A percentile compares a stretch with the other conserved stretches of the same genome.
Evolutionary conservation across 2,329 filamentous ascomycete genomes (phyloP).

Genomic region (Pseudocercospora musae): DNA sequence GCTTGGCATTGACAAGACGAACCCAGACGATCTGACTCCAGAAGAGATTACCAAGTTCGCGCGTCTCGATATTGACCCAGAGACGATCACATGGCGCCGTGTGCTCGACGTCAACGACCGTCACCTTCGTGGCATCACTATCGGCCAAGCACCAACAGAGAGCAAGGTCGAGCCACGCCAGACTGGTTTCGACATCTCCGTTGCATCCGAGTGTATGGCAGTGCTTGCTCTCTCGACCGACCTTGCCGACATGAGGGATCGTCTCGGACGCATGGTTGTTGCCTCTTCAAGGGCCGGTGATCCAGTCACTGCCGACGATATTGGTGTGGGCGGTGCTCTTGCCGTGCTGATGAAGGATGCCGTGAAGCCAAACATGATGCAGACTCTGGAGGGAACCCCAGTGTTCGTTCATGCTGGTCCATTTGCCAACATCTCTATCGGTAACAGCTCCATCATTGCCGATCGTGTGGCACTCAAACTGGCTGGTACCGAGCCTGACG

Average conservation of each 20-base stretch:
- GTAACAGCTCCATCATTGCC: constrained; percentile 90
- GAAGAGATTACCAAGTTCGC: constrained; percentile 88
- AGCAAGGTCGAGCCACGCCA: constrained; percentile 76
- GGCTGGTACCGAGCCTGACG: constrained; percentile 87
- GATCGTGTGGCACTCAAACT: constrained; percentile 96
- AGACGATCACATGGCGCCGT: constrained; percentile 94
- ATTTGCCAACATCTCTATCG: constrained; percentile 97
- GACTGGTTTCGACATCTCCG: constrained; percentile 96
- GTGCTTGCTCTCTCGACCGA: constrained; percentile 90
- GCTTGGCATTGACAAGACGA: constrained; percentile 90
- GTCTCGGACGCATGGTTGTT: constrained; percentile 92
- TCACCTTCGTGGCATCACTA: constrained; percentile 82
- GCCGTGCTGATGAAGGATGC: constrained; percentile 96
- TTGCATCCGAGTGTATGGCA: constrained; percentile 97
- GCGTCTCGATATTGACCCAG: constrained; percentile 92
- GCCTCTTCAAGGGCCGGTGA: constrained; percentile 82
- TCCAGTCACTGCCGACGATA: constrained; percentile 91
- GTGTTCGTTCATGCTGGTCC: constrained; percentile 97
- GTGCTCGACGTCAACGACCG: constrained; percentile 97
- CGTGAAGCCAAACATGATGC: constrained; percentile 99
- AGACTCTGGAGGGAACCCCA: constrained; percentile 92
- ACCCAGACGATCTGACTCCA: constrained; percentile 83
- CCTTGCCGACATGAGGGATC: constrained; percentile 83
- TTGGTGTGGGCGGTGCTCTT: constrained; percentile 86
- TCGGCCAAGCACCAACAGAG: constrained; percentile 85